Conservation (phyloP, 139 green algal species). For the Diplosphaera chodatii region DNA sequence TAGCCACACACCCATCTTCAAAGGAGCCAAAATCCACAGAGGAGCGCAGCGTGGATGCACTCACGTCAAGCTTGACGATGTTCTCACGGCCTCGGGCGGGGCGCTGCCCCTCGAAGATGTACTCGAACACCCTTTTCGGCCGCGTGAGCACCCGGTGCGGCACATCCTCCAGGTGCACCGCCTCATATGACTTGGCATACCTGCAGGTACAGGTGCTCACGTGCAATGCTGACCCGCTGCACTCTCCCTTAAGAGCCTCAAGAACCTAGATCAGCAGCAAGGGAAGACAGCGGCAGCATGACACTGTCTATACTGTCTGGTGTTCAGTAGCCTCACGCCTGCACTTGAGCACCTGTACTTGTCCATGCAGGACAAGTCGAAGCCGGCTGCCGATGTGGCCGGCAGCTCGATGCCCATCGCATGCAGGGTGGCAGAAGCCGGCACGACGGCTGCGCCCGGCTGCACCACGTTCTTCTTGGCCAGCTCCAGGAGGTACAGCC, state of each 20-base stretch:
- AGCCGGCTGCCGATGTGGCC: slow-evolving; percentile 33
- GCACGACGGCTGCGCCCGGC: slow-evolving; percentile 46
- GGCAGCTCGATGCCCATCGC: slow-evolving; percentile 66
- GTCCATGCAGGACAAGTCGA: slow-evolving; percentile 59
- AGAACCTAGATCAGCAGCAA: too few species aligned
- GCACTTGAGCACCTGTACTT: slow-evolving; percentile 60
- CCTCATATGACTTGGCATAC: slow-evolving; percentile 57
- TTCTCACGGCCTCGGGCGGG: slow-evolving; percentile 38
- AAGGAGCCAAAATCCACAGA: too few species aligned
- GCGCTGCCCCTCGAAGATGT: slow-evolving; percentile 43
- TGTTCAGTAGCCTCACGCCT: too few species aligned
- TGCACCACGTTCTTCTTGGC: slow-evolving; percentile 44
- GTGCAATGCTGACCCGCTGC: too few species aligned
- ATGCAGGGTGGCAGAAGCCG: slow-evolving; percentile 55
- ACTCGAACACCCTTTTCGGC: slow-evolving; percentile 51
- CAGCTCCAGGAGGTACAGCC: slow-evolving; percentile 47
- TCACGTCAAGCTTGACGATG: slow-evolving; percentile 55
- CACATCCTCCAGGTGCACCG: slow-evolving; percentile 41
- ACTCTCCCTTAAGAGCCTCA: too few species aligned
- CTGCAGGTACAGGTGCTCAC: slow-evolving; percentile 13
- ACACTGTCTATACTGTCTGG: too few species aligned
- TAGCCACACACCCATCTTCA: too few species aligned
- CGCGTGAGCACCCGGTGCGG: slow-evolving; percentile 55
- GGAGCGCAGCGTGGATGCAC: too few species aligned
- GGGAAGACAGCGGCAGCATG: too few species aligned